Percentiles rank a stretch among this genome's conserved stretches.
These are phyloP conservation scores for Coemansia sp. DNA, from an alignment of 192 early-diverging fungal genomes.

Conservation along the genomic window DNA sequence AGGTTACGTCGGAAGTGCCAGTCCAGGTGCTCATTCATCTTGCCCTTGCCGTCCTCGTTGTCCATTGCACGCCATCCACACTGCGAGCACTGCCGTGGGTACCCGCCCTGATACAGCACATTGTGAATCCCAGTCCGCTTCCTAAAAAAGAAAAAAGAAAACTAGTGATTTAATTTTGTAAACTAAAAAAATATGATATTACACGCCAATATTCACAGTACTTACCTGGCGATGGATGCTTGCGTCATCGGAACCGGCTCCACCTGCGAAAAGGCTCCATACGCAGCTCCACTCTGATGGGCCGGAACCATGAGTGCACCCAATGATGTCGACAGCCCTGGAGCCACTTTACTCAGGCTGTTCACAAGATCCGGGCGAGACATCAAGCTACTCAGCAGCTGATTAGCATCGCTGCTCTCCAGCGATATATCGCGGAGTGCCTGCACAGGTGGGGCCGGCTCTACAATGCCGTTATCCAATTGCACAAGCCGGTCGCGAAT, in stretches of 20 bases:
- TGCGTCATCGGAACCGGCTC: constrained; percentile 45
- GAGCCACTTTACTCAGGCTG: constrained; percentile 44
- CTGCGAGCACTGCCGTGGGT: constrained; percentile 86
- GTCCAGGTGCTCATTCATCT: constrained; percentile 86
- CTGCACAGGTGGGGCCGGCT: constrained; percentile 15
- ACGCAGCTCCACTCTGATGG: constrained; percentile 15
- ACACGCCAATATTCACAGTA: neutral
- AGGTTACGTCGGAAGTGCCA: constrained; percentile 97
- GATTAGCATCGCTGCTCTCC: constrained; percentile 16
- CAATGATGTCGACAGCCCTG: constrained; percentile 34
- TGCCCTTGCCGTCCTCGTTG: constrained; percentile 64
- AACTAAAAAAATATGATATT: neutral
- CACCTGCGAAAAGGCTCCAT: constrained; percentile 29
- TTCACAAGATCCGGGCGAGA: constrained; percentile 36
- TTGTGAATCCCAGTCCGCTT: constrained; percentile 61
- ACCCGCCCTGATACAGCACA: constrained; percentile 69
- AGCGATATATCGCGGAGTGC: constrained; percentile 3
- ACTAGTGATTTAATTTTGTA: neutral
- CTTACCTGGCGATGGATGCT: constrained; percentile 49
- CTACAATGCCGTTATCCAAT: constrained; percentile 13
- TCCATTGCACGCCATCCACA: constrained; percentile 84
- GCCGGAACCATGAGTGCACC: constrained; percentile 27
- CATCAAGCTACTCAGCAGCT: constrained; percentile 45
- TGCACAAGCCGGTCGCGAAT: constrained; percentile 33
- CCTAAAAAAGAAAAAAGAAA: constrained; percentile 39